Conservation (phyloP, 2,329 filamentous ascomycete genomes). For the Penicillium hordei region DNA sequence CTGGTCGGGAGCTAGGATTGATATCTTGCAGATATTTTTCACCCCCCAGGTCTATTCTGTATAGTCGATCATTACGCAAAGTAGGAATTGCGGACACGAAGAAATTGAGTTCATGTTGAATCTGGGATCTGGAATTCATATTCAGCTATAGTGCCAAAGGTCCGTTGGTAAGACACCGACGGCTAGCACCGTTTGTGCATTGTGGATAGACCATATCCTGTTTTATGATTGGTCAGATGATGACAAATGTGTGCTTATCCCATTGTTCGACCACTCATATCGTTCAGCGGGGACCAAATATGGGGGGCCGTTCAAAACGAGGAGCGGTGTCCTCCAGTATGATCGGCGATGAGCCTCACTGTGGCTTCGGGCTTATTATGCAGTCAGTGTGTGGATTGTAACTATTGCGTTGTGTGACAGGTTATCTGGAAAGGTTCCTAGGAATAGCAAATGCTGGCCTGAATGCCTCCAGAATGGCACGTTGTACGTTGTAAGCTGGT, state of each 20-base stretch:
- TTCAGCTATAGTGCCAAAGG: conserved; percentile 5
- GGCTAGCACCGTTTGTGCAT: conserved; percentile 18
- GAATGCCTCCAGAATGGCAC: not conserved
- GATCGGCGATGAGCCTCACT: conserved; percentile 8
- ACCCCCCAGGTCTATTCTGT: not conserved
- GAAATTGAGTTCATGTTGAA: not conserved
- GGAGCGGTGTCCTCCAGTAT: conserved; percentile 20
- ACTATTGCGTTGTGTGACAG: not conserved
- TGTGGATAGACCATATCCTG: not conserved
- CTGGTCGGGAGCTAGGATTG: not conserved
- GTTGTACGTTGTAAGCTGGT: not conserved
- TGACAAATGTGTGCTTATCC: conserved; percentile 12
- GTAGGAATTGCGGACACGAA: not conserved
- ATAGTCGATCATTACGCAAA: conserved; percentile 3
- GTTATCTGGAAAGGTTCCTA: not conserved
- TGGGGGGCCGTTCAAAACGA: conserved; percentile 11
- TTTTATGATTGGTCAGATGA: conserved; percentile 10
- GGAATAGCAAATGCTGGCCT: not conserved
- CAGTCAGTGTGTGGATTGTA: not conserved
- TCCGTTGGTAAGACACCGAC: conserved; percentile 22
- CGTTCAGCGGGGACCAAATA: not conserved
- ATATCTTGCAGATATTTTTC: not conserved
- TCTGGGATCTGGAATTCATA: conserved; percentile 5
- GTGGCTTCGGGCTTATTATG: not conserved
- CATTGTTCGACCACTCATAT: conserved; percentile 12